Percentiles rank a stretch among this genome's conserved stretches.
Conservation (phyloP, 2,329 filamentous ascomycete genomes). For the Byssothecium circinans region DNA sequence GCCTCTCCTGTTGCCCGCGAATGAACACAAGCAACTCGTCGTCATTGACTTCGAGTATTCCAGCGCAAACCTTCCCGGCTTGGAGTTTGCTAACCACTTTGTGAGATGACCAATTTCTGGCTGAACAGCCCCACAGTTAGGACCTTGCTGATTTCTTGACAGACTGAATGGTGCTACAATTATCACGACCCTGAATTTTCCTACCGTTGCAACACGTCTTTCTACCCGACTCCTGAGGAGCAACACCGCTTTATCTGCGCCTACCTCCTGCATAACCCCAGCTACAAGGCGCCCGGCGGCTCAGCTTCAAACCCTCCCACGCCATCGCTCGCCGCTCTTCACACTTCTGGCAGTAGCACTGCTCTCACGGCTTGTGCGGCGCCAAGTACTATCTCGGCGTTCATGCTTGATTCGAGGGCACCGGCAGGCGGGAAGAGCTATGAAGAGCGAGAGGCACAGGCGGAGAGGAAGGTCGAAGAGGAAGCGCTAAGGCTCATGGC, state of each 20-base stretch:
- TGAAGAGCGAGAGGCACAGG: constrained; percentile 54
- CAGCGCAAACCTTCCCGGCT: constrained; percentile 79
- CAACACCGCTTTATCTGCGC: constrained; percentile 83
- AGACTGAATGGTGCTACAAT: constrained; percentile 95
- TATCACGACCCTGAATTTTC: constrained; percentile 75
- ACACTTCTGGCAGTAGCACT: constrained; percentile 36
- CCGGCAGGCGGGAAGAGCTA: constrained; percentile 37
- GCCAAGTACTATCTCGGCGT: constrained; percentile 55
- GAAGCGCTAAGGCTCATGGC: constrained; percentile 71
- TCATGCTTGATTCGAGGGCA: constrained; percentile 71
- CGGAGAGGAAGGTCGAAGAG: constrained; percentile 61
- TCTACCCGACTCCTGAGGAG: constrained; percentile 78
- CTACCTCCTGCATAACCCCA: constrained; percentile 80
- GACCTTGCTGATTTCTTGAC: constrained; percentile 4
- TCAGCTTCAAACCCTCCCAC: constrained; percentile 51
- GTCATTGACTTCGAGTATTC: constrained; percentile 99
- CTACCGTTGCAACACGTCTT: constrained; percentile 66
- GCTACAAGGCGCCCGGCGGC: constrained; percentile 61
- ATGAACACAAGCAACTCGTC: constrained; percentile 92
- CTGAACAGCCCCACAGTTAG: neutral
- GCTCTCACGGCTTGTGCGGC: constrained; percentile 36
- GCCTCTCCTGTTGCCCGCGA: constrained; percentile 82
- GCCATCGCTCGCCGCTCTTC: constrained; percentile 31
- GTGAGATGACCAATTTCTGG: constrained; percentile 47
- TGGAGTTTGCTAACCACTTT: constrained; percentile 98